Evolutionary conservation across 805 yeast genomes (phyloP).

Genomic region (Hagleromyces aurorensis): DNA sequence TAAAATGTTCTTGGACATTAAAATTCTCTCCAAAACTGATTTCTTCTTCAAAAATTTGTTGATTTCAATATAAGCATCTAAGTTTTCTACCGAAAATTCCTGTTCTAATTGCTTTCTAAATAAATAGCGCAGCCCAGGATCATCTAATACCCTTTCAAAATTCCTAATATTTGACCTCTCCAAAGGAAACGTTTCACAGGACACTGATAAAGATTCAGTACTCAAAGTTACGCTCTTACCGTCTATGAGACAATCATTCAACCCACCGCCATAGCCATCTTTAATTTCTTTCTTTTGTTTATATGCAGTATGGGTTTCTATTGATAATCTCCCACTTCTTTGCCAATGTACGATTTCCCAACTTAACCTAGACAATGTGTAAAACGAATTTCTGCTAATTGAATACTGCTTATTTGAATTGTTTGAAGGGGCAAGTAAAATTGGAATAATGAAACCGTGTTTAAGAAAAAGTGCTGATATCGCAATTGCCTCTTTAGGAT

Average conservation of each 20-base stretch:
- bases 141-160: slow-evolving; percentile 42
- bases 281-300: neutral
- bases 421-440: slow-evolving; percentile 32
- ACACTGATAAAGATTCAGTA: too few relatives aligned
- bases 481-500: slow-evolving; percentile 43
- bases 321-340: too few relatives aligned
- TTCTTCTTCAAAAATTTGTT: slow-evolving; percentile 43
- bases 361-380: slow-evolving; percentile 39
- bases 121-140: slow-evolving; percentile 68
- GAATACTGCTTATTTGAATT: slow-evolving; percentile 25
- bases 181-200: too few relatives aligned
- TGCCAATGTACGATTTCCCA: slow-evolving; percentile 31
- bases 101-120: slow-evolving; percentile 58
- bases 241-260: too few relatives aligned
- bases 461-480: slow-evolving; percentile 45
- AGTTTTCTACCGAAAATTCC: slow-evolving; percentile 65
- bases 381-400: slow-evolving; percentile 35
- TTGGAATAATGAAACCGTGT: slow-evolving; percentile 40
- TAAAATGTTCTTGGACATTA: slow-evolving; percentile 18
- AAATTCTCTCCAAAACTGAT: slow-evolving; percentile 35
- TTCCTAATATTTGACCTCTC: slow-evolving; percentile 7
- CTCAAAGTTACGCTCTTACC: too few relatives aligned
- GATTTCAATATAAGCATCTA: slow-evolving; percentile 62
- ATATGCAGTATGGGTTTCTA: too few relatives aligned
- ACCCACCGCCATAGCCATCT: too few relatives aligned